Evolutionary conservation across 441 rosid species (phyloP), one percentile per base, ranked within the genome.

Genomic region (Aquilaria agallochum): DNA sequence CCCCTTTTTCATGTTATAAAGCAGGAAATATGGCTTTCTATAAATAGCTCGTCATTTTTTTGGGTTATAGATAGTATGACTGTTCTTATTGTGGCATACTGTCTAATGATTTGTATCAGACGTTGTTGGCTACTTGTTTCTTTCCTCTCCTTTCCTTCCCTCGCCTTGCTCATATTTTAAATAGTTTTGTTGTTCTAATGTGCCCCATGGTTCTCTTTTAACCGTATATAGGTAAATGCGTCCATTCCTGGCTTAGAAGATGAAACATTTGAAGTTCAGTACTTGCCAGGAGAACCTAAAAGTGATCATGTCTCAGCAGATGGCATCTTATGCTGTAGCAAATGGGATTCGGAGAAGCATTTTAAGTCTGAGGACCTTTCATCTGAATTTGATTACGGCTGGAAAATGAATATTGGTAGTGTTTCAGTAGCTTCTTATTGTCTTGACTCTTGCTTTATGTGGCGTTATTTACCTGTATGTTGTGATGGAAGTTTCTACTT

Each of bases 211-310:
- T 65, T 6, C 50, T 15, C 57, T 47, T 53, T 55, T 55, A 55
- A 74, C 66, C 80, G 74, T 70, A 49, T 71, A 51, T 75, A 84
- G 78, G 80, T 65, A 47, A 85, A 82, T 49, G 81, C 77, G 51
- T 62, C 76, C 36, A 59, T 70, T 65, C 80, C 82, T 58, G 70
- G 73, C 5, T 50, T 58, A 14, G 76, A 78, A 73, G 85, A 76
- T 56, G 84, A 85, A 76, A 55, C 76, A 54, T 57, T 59, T 68
- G 87, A 73, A 62, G 80, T 76, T 64, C 72, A 76, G 64, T 78
- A 68, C 64, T 64, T 77, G 53, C 59, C 76, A 33, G 74, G 67
- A 60, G 94, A 87, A 58, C 81, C 94, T 34, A 73, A 78, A 70
- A 66, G 72, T 68, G 88, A 82, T 40, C 71, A 72, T 68, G 59